These are phyloP conservation scores for Epicoccum nigrum DNA, from an alignment of 2,329 filamentous ascomycete genomes.

Conservation along the genomic window DNA sequence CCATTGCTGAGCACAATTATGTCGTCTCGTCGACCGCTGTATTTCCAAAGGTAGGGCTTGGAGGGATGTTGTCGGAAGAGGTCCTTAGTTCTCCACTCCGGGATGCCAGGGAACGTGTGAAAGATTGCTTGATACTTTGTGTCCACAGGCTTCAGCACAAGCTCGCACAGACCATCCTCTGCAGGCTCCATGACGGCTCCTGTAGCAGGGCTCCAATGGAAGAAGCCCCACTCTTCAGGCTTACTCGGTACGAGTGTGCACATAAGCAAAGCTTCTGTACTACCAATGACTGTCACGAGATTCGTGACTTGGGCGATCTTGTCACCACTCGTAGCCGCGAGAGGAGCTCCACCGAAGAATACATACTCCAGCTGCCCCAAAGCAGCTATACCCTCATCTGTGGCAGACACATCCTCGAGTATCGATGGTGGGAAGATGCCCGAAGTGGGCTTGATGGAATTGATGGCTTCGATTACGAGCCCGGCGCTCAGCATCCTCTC, in stretches of 20 bases:
- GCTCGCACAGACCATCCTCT: slow-evolving; percentile 5
- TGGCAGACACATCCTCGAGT: slow-evolving; percentile 9
- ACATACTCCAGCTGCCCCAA: slow-evolving; percentile 6
- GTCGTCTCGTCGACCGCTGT: slow-evolving; percentile 44
- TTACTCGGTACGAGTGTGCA: slow-evolving; percentile 4
- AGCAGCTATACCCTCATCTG: slow-evolving; percentile 4
- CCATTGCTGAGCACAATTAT: slow-evolving; percentile 39
- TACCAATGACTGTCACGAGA: slow-evolving; percentile 11
- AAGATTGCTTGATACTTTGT: slow-evolving; percentile 5
- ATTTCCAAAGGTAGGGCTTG: slow-evolving; percentile 28
- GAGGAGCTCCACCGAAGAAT: slow-evolving; percentile 19
- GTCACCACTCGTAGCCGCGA: slow-evolving; percentile 14
- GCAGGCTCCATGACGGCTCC: slow-evolving; percentile 14
- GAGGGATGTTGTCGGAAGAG: slow-evolving; percentile 23
- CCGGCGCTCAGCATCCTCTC: slow-evolving; percentile 8
- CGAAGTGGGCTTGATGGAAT: slow-evolving; percentile 4
- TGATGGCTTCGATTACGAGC: slow-evolving; percentile 8
- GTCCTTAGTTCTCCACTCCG: slow-evolving; percentile 24
- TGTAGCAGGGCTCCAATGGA: slow-evolving; percentile 12
- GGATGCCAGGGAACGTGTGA: slow-evolving; percentile 6
- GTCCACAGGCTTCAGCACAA: slow-evolving; percentile 6
- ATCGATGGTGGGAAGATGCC: slow-evolving; percentile 13
- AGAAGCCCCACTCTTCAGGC: slow-evolving; percentile 7
- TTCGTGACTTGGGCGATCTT: slow-evolving; percentile 18
- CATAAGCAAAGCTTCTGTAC: slow-evolving; percentile 10